These are phyloP conservation scores for Clonostachys chloroleuca DNA, from an alignment of 2,329 filamentous ascomycete species.

Conservation along the genomic window DNA sequence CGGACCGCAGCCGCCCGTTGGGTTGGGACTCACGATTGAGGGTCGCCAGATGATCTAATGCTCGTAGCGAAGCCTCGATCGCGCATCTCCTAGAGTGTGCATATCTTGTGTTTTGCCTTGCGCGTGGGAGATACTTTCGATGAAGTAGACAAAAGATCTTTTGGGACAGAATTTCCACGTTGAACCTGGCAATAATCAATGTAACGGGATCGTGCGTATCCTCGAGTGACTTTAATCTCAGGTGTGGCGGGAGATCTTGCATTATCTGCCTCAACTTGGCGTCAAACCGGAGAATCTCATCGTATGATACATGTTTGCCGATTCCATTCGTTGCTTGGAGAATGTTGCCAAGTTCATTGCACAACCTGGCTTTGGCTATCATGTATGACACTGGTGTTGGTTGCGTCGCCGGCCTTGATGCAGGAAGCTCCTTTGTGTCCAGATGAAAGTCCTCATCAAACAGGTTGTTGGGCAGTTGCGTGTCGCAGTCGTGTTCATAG, in stretches of 20 bases:
- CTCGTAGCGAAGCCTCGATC: constrained; percentile 80
- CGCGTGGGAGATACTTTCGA: constrained; percentile 76
- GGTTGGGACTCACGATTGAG: constrained; percentile 71
- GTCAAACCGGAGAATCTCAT: constrained; percentile 61
- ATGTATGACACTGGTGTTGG: constrained; percentile 76
- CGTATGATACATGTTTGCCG: constrained; percentile 52
- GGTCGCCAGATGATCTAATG: constrained; percentile 72
- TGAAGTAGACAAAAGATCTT: constrained; percentile 89
- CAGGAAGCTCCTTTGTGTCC: constrained; percentile 62
- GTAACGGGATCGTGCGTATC: constrained; percentile 77
- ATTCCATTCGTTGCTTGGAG: constrained; percentile 59
- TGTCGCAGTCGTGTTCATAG: constrained; percentile 70
- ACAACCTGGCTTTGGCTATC: constrained; percentile 68
- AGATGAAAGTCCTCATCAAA: constrained; percentile 78
- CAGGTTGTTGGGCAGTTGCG: constrained; percentile 70
- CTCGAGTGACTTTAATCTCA: constrained; percentile 71
- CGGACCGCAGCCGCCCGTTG: constrained; percentile 64
- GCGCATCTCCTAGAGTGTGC: constrained; percentile 78
- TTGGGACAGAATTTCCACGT: constrained; percentile 79
- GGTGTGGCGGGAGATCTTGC: constrained; percentile 71
- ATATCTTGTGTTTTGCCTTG: constrained; percentile 75
- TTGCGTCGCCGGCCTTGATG: constrained; percentile 62
- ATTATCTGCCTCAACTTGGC: constrained; percentile 55
- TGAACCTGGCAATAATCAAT: constrained; percentile 80
- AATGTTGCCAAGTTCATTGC: constrained; percentile 67